phyloP scores from a whole-genome alignment of 1,139 yeast genomes.

The Candida sanyaensis region DNA sequence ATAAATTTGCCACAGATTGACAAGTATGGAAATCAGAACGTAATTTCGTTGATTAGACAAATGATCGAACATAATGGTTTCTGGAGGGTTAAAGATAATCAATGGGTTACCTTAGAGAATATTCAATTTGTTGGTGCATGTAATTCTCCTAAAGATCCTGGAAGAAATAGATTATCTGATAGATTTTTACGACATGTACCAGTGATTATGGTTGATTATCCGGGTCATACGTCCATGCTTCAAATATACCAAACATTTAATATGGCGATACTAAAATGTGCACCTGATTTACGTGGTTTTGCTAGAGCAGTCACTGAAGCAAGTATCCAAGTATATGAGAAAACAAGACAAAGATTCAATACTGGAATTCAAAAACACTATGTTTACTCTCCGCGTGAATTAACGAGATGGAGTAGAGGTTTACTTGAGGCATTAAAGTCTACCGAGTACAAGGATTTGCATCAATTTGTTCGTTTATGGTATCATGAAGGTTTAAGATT shows the following conservation, averaged over 20 bases:
- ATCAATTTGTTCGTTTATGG: conserved; percentile 65
- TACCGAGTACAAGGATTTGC: conserved; percentile 34
- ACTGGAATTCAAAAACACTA: conserved; percentile 53
- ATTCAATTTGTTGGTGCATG: conserved; percentile 94
- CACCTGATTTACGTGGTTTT: conserved; percentile 64
- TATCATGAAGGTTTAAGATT: conserved; percentile 80
- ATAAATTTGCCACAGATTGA: conserved; percentile 80
- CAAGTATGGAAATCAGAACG: conserved; percentile 73
- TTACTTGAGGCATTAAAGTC: conserved; percentile 57
- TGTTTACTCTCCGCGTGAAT: conserved; percentile 85
- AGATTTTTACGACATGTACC: conserved; percentile 72
- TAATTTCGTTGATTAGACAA: conserved; percentile 76
- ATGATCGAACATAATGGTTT: conserved; percentile 76
- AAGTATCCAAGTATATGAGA: conserved; percentile 63
- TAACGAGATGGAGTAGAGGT: conserved; percentile 89
- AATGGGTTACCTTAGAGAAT: conserved; percentile 68
- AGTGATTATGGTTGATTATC: conserved; percentile 78
- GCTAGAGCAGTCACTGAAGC: conserved; percentile 57
- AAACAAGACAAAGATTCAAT: conserved; percentile 44
- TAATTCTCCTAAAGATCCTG: conserved; percentile 83
- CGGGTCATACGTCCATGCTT: conserved; percentile 60
- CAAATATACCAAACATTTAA: conserved; percentile 70
- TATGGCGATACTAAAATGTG: conserved; percentile 57
- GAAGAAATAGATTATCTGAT: conserved; percentile 60
- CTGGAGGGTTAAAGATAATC: conserved; percentile 61